phyloP scores from a whole-genome alignment of 2,329 filamentous ascomycete species.

The Paracamarosporium sp. region DNA sequence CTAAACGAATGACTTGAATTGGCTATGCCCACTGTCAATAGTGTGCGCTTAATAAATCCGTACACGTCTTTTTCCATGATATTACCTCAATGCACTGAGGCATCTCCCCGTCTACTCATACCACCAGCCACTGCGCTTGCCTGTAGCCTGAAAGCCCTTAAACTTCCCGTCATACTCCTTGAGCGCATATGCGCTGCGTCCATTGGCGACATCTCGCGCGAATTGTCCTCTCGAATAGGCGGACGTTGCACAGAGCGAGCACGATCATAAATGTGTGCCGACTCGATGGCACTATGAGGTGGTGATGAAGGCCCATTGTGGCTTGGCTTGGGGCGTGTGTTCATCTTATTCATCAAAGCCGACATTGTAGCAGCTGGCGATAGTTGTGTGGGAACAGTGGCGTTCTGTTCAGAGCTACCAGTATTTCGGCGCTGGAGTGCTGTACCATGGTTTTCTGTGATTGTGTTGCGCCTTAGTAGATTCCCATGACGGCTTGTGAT shows the following conservation, averaged over 20 bases:
- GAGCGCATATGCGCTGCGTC: conserved; percentile 9
- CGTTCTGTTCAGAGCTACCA: conserved; percentile 10
- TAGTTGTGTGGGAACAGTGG: conserved; percentile 9
- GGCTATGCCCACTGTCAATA: background rate
- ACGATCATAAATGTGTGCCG: conserved; percentile 8
- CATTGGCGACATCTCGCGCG: background rate
- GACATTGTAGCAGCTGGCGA: conserved; percentile 24
- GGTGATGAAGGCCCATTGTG: conserved; percentile 9
- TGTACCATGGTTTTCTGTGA: background rate
- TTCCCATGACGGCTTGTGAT: background rate
- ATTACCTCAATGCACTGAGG: background rate
- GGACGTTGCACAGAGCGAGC: conserved; percentile 18
- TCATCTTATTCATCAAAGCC: conserved; percentile 25
- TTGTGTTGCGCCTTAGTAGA: conserved; percentile 5
- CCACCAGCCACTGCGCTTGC: conserved; percentile 28
- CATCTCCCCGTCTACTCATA: conserved; percentile 20
- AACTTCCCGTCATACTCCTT: conserved; percentile 16
- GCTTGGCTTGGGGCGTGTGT: conserved; percentile 14
- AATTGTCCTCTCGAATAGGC: background rate
- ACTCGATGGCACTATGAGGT: conserved; percentile 13
- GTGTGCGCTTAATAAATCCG: background rate
- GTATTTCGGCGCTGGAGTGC: background rate
- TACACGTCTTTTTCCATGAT: background rate
- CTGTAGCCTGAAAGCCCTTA: conserved; percentile 26
- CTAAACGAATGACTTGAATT: background rate